Evolutionary conservation across 2,329 filamentous ascomycete genomes (phyloP), one percentile per base, ranked within the genome.

Genomic region (Chaetomiaceae sp.): DNA sequence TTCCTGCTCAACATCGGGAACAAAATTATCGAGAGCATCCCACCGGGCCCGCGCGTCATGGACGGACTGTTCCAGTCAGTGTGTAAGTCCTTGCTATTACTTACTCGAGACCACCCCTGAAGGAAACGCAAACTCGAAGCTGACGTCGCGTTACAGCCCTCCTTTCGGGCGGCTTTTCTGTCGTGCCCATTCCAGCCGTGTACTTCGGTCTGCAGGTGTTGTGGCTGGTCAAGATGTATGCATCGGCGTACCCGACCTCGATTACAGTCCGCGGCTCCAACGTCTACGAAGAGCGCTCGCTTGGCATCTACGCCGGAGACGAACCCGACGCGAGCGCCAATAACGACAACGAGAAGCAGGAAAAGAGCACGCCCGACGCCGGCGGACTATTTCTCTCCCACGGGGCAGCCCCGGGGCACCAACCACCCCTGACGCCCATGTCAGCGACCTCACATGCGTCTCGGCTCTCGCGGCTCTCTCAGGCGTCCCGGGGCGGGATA

Each of bases 241-340:
- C 85, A 34, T 81, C 81, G 1, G 79, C 77, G 2, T 85, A 82
- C 55, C 82, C 83, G 0, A 76, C 85, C 20, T 77, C 80, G 20
- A 81, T 85, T 55, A 82, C 79, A 0, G 79, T 85, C 67, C 78
- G 85, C 30, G 81, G 84, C 63, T 85, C 84, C 34, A 89, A 88
- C 62, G 81, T 86, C 25, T 89, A 89, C 62, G 85, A 89, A 64
- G 84, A 89, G 62, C 75, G 82, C 5, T 84, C 80, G 0, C 71
- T 88, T 1, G 84, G 84, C 0, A 78, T 85, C 32, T 81, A 84
- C 53, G 68, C 69, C 36, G 70, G 73, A 21, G 62, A 66, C 18
- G 63, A 62, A 25, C 60, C 48, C 1, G 68, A 34, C 2, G 23
- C 72, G 41, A 38, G 54, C n/a, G 57, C 61, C 33, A 41, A 41